Evolutionary conservation across 2,329 filamentous ascomycete species (phyloP).

Genomic region (Ophiostoma ulmi): DNA sequence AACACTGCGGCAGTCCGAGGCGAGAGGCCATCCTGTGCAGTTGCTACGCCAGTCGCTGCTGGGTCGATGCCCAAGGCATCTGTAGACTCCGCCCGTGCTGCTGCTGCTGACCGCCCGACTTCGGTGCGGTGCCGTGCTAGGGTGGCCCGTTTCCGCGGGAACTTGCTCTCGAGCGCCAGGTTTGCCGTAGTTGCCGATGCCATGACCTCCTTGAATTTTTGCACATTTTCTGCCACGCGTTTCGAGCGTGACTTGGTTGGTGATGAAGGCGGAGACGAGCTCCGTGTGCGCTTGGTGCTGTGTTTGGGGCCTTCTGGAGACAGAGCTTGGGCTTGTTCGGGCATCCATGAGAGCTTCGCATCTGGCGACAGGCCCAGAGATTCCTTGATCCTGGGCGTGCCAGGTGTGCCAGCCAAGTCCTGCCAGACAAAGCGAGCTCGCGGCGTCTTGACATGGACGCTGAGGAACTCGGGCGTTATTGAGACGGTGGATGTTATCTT

Average conservation of each 20-base stretch:
- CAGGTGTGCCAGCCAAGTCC: conserved; percentile 49
- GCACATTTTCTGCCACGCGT: conserved; percentile 51
- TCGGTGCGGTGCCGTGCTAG: conserved; percentile 33
- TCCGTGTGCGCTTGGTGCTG: conserved; percentile 63
- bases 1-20: conserved; percentile 34
- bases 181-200: conserved; percentile 57
- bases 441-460: conserved; percentile 43
- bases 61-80: background rate
- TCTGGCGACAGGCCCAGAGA: conserved; percentile 52
- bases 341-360: conserved; percentile 59
- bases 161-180: background rate
- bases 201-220: conserved; percentile 53
- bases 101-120: conserved; percentile 10
- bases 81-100: background rate
- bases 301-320: conserved; percentile 36
- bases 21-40: conserved; percentile 33
- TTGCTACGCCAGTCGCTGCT: background rate
- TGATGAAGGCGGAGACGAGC: conserved; percentile 68
- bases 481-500: conserved; percentile 25
- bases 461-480: conserved; percentile 28
- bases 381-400: conserved; percentile 35
- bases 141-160: conserved; percentile 32
- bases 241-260: conserved; percentile 48
- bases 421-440: conserved; percentile 52
- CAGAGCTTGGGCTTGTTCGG: conserved; percentile 42